These are phyloP conservation scores for Xerocomus nothofagi DNA, from an alignment of 1,284 basidiomycete species.

Conservation along the genomic window DNA sequence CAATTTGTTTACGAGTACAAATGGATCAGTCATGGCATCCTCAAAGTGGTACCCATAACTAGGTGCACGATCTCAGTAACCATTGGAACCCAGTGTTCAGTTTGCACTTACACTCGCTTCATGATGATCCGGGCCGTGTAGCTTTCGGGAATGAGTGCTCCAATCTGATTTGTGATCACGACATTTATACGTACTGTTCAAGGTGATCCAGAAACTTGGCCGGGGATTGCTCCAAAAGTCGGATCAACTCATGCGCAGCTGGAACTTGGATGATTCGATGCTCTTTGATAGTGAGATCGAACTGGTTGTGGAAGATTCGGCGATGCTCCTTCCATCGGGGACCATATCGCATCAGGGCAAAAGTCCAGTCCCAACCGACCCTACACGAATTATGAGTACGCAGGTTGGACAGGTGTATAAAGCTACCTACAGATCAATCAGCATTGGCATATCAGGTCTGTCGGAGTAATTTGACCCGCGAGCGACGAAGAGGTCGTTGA, in stretches of 20 bases:
- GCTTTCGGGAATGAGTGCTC: neutral
- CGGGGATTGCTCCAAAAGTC: neutral
- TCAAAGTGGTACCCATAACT: slow-evolving; percentile 6
- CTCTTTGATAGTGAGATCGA: slow-evolving; percentile 5
- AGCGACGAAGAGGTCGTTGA: slow-evolving; percentile 5
- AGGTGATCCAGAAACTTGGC: slow-evolving; percentile 5
- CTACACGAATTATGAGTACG: neutral
- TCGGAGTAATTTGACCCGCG: slow-evolving; percentile 5
- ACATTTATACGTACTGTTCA: neutral
- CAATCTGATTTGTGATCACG: neutral
- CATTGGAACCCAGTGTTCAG: neutral
- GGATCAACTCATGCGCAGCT: neutral
- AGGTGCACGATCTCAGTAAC: neutral
- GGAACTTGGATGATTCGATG: slow-evolving; percentile 3
- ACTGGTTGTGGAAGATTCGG: slow-evolving; percentile 6
- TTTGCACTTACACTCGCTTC: slow-evolving; percentile 4
- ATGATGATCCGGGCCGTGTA: slow-evolving; percentile 8
- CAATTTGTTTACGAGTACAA: slow-evolving; percentile 7
- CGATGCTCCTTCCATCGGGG: slow-evolving; percentile 5
- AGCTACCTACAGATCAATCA: slow-evolving; percentile 6
- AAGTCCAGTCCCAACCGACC: slow-evolving; percentile 10
- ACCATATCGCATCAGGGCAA: slow-evolving; percentile 4
- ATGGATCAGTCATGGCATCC: slow-evolving; percentile 5
- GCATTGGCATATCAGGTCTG: slow-evolving; percentile 6
- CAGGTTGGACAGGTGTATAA: neutral